Conservation (phyloP, 2,329 filamentous ascomycete species). For the Didymella lethalis region DNA sequence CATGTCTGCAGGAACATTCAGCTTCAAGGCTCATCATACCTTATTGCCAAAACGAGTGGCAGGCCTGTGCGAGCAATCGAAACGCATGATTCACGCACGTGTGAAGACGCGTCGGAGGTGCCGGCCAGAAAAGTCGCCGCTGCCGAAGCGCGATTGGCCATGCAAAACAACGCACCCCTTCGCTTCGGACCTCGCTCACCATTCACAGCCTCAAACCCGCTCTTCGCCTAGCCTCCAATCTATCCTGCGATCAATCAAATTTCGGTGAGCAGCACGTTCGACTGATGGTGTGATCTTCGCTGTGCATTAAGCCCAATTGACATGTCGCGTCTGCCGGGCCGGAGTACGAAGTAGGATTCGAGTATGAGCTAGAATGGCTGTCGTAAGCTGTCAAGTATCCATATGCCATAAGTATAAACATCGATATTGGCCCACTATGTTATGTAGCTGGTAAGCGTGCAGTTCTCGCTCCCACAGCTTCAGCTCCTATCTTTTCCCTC, state of each 20-base stretch:
- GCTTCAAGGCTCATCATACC: conserved; percentile 4
- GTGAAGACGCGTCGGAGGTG: conserved; percentile 23
- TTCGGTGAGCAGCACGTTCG: conserved; percentile 30
- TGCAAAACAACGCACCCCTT: conserved; percentile 19
- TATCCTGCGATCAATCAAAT: conserved; percentile 41
- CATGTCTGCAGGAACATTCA: conserved; percentile 18
- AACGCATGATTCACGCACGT: conserved; percentile 26
- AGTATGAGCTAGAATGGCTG: conserved; percentile 4
- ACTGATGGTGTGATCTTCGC: conserved; percentile 15
- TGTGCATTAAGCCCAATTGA: conserved; percentile 5
- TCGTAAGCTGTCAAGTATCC: neutral
- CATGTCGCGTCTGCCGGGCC: conserved; percentile 7
- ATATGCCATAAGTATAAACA: conserved; percentile 23
- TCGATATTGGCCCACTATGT: neutral
- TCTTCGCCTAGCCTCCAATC: conserved; percentile 31
- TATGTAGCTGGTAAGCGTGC: neutral
- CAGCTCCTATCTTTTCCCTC: neutral
- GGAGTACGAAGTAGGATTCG: conserved; percentile 10
- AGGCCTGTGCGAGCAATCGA: conserved; percentile 22
- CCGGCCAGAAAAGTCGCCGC: conserved; percentile 30
- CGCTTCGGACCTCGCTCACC: conserved; percentile 29
- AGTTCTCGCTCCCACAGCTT: neutral
- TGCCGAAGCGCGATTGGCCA: conserved; percentile 30
- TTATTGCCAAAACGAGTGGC: neutral
- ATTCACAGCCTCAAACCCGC: conserved; percentile 36